phyloP scores from a whole-genome alignment of 768 basidiomycete species.

The Hypholoma fasciculare region DNA sequence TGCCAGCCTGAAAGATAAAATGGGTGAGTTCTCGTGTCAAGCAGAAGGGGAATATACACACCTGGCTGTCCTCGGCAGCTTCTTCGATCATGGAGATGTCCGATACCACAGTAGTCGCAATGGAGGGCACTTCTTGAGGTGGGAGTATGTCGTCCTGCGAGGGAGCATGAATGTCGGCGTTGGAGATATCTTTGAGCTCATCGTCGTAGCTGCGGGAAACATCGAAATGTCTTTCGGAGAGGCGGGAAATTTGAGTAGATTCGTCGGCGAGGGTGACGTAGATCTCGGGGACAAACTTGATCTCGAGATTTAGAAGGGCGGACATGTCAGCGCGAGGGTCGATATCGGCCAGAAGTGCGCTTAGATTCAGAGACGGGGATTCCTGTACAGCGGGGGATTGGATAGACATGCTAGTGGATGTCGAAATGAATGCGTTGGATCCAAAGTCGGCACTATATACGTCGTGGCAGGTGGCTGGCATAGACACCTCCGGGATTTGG shows the following conservation, averaged over 20 bases:
- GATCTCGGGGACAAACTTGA: not conserved
- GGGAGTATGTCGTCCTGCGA: too few relatives aligned
- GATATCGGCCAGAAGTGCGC: not conserved
- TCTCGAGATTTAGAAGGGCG: not conserved
- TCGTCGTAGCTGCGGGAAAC: not conserved
- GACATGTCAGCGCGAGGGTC: not conserved
- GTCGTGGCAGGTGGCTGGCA: not conserved
- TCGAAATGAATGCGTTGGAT: not conserved
- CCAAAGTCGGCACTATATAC: not conserved
- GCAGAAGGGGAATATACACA: too few relatives aligned
- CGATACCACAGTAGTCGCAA: too few relatives aligned
- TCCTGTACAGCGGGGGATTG: not conserved
- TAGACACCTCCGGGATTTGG: not conserved
- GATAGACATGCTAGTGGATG: not conserved
- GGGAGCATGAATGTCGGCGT: not conserved
- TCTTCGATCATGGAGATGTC: too few relatives aligned
- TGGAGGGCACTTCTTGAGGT: too few relatives aligned
- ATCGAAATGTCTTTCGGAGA: not conserved
- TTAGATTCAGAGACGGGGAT: not conserved
- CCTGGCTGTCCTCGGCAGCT: too few relatives aligned
- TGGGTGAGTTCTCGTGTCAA: too few relatives aligned
- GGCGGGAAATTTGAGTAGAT: too few relatives aligned
- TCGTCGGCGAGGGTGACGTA: not conserved
- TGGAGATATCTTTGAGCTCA: not conserved
- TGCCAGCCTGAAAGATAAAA: too few relatives aligned